Evolutionary conservation across 192 early-diverging fungal genomes (phyloP), one percentile per base, ranked within the genome.

Genomic region (Coemansia sp.): DNA sequence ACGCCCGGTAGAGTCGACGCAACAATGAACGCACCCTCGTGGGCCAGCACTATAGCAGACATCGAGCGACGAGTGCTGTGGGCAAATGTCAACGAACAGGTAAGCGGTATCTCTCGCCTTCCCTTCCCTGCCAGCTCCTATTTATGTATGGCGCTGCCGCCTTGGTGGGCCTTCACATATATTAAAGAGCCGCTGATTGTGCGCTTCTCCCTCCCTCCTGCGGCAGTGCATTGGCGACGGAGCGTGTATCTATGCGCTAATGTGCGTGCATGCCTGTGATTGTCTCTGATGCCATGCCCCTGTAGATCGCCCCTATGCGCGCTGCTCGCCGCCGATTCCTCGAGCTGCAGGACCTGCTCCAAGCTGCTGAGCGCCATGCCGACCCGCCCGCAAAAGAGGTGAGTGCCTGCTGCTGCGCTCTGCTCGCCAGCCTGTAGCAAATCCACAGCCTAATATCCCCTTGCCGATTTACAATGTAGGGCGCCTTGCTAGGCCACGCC

Each of bases 31-130:
- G 26, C 55, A 33, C 35, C 64, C 18, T 28, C 50, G 31, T 57
- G 50, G 59, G 35, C 52, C 34, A 16, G 59, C 59, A 60, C 69
- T 47, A 61, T 71, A 63, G 77, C 77, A 65, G 77, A 80, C 53
- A 66, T 80, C 53, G 73, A 80, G 59, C 61, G 61, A 34, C 70
- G 66, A 63, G 64, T 80, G 48, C 62, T 80, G 63, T 37, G 59
- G 37, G 42, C 59, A 13, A 53, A 66, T 58, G 26, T 52, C 47
- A 42, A 62, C 41, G 64, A 64, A 45, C 72, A 80, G 78, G 78
- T 75, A 75, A 75, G 56, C 9, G 34, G 31, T 31, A 31, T 31
- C 31, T 1, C 31, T 31, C 8, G 8, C 56, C 28, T 13, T 56
- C 28, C 26, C 28, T 9, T 28, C 31, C n/a, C n/a, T 14, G 28